Conservation (phyloP, 139 green algal species). For the Chlorella sp. region DNA sequence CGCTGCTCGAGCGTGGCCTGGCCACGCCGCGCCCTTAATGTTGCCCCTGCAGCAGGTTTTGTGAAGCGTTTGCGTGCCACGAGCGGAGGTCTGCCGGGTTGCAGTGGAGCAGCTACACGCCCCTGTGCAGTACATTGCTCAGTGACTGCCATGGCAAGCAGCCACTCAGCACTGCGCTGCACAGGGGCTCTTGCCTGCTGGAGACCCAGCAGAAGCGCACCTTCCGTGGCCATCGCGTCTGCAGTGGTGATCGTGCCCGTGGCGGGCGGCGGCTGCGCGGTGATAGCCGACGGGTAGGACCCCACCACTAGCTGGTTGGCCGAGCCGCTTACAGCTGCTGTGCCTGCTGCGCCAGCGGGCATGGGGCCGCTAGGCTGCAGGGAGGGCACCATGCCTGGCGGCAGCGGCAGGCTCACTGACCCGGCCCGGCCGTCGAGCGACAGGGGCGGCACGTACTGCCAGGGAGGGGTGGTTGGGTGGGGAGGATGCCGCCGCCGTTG, state of each 20-base stretch:
- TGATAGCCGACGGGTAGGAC: slow-evolving; percentile 6
- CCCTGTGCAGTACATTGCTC: too few relatives aligned
- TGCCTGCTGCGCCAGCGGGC: neutral
- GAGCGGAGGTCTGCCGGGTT: too few relatives aligned
- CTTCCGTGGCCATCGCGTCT: slow-evolving; percentile 43
- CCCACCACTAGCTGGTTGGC: slow-evolving; percentile 7
- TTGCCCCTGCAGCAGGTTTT: too few relatives aligned
- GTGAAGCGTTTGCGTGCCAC: too few relatives aligned
- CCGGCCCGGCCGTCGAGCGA: neutral
- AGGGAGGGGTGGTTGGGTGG: too few relatives aligned
- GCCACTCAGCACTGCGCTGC: too few relatives aligned
- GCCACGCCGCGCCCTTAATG: too few relatives aligned
- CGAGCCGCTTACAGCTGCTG: neutral
- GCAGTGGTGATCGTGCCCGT: slow-evolving; percentile 27
- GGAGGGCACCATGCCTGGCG: neutral
- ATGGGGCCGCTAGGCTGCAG: neutral
- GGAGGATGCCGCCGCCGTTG: neutral
- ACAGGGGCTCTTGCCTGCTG: too few relatives aligned
- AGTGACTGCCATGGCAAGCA: too few relatives aligned
- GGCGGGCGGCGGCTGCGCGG: slow-evolving; percentile 1
- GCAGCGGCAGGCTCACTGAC: neutral
- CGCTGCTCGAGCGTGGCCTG: too few relatives aligned
- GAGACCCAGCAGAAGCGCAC: too few relatives aligned
- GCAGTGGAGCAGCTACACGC: too few relatives aligned
- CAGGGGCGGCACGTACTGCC: slow-evolving; percentile 15